phyloP scores from a whole-genome alignment of 371 early-diverging fungal species.

The Zancudomyces culisetae region DNA sequence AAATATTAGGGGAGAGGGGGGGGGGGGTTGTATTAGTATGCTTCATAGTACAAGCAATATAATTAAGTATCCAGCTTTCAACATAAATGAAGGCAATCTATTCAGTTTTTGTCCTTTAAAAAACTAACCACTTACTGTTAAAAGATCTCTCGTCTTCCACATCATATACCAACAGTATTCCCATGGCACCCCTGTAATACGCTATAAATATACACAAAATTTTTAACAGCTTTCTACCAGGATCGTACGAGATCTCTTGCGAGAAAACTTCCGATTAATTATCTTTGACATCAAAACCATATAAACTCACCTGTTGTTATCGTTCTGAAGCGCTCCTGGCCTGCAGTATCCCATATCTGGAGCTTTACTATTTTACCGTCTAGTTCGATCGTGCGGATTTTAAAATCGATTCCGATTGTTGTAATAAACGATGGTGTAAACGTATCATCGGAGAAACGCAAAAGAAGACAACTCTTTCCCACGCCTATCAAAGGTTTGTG shows the following conservation, averaged over 20 bases:
- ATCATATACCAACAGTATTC: conserved; percentile 98
- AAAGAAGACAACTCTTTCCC: conserved; percentile 93
- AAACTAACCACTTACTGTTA: conserved; percentile 40
- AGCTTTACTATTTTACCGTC: conserved; percentile 97
- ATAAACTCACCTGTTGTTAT: conserved; percentile 68
- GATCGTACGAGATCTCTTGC: neutral
- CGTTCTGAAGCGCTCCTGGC: conserved; percentile 99
- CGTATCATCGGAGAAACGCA: conserved; percentile 94
- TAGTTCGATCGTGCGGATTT: conserved; percentile 97
- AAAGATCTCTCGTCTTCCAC: conserved; percentile 95
- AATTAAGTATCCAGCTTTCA: neutral
- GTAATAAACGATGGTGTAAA: conserved; percentile 96
- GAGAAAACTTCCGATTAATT: neutral
- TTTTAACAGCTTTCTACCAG: neutral
- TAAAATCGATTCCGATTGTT: conserved; percentile 99
- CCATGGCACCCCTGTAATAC: conserved; percentile 98
- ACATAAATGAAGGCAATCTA: neutral
- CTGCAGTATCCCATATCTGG: conserved; percentile 99
- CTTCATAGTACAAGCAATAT: no score
- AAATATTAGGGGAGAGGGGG: no score
- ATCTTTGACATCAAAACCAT: neutral
- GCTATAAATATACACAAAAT: conserved; percentile 23
- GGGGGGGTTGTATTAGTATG: no score
- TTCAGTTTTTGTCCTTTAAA: neutral
- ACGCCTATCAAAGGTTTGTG: conserved; percentile 33